Base-by-base conservation (phyloP, 2,329 filamentous ascomycete genomes). In the Magnaporthiopsis incrustans region DNA sequence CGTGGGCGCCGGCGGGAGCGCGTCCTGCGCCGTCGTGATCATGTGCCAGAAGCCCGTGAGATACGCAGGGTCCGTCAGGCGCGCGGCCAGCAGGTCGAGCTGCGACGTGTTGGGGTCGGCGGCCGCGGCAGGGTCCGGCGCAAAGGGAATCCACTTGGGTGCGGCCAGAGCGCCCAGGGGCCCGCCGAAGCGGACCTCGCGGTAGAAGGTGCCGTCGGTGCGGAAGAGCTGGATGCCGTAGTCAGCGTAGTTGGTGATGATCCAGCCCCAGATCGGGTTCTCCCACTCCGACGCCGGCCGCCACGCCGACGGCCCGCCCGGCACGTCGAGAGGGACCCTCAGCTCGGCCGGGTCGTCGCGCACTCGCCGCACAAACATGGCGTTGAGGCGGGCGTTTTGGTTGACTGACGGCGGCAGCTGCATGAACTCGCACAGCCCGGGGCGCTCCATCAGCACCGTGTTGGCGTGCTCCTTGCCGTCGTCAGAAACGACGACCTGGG, bases 391-490 rank as follows among this genome's bases (percentile, higher is more conserved):
- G 0, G 75, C 66, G 0, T 62, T 63, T 63, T 79, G 77, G 66
- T 79, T 79, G 64, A 80, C 77, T n/a, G 68, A 64, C 0, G 77
- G 78, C 0, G 75, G 70, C 0, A 80, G n/a, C 68, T 80, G 77
- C 1, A 77, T 63, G 64, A 72, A 79, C 66, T 73, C 71, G 66
- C 71, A 74, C n/a, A 66, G n/a, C n/a, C 30, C 30, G 10, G 25
- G 25, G 25, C 27, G 25, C 8, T 69, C 65, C 26, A 66, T 64
- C 3, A 68, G 59, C 6, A 73, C 69, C 0, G 70, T 72, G 61
- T 72, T 73, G 25, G 70, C 57, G 57, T 59, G 6, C 11, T 59
- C 67, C 1, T 66, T 65, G 14, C 67, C 63, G 25, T 64, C 64
- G 1, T 64, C 64, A 1, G 66, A 65, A 22, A 64, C 60, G 22